These are phyloP conservation scores for Aspergillus nomiae DNA, from an alignment of 2,329 filamentous ascomycete genomes.

Conservation along the genomic window DNA sequence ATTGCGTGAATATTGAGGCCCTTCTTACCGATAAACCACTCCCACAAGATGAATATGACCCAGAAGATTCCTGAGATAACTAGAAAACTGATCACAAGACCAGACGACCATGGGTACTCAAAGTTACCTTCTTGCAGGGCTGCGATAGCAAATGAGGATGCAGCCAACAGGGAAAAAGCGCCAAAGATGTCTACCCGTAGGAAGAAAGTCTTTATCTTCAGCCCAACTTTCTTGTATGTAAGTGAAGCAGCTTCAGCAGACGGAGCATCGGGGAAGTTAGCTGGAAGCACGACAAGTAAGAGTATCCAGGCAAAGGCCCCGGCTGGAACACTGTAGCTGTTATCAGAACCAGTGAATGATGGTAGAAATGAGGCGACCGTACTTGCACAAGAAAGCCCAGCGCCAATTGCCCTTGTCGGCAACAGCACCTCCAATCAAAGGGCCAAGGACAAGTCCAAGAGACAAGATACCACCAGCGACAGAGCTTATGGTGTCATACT, in stretches of 20 bases:
- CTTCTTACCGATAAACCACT: conserved; percentile 13
- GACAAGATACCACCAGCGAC: conserved; percentile 60
- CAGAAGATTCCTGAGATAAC: conserved; percentile 45
- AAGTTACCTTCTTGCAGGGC: conserved; percentile 60
- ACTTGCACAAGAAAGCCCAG: conserved; percentile 67
- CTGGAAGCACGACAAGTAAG: conserved; percentile 12
- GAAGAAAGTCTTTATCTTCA: background rate
- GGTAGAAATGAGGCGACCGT: conserved; percentile 19
- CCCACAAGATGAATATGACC: conserved; percentile 17
- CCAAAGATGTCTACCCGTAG: conserved; percentile 54
- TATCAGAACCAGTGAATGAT: background rate
- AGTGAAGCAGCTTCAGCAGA: background rate
- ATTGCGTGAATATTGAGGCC: conserved; percentile 13
- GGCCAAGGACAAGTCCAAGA: conserved; percentile 51
- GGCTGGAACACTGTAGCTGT: conserved; percentile 16
- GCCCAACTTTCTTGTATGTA: background rate
- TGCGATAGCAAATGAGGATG: conserved; percentile 55
- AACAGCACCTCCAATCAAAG: conserved; percentile 60
- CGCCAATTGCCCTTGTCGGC: conserved; percentile 58
- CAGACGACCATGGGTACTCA: conserved; percentile 55
- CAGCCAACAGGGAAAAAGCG: conserved; percentile 52
- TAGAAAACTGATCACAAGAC: conserved; percentile 54
- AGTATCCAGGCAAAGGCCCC: conserved; percentile 13
- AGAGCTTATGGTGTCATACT: conserved; percentile 57
- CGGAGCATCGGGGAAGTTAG: conserved; percentile 10